These are phyloP conservation scores for Beverwykella pulmonaria DNA, from an alignment of 495 filamentous ascomycete genomes.

Conservation along the genomic window DNA sequence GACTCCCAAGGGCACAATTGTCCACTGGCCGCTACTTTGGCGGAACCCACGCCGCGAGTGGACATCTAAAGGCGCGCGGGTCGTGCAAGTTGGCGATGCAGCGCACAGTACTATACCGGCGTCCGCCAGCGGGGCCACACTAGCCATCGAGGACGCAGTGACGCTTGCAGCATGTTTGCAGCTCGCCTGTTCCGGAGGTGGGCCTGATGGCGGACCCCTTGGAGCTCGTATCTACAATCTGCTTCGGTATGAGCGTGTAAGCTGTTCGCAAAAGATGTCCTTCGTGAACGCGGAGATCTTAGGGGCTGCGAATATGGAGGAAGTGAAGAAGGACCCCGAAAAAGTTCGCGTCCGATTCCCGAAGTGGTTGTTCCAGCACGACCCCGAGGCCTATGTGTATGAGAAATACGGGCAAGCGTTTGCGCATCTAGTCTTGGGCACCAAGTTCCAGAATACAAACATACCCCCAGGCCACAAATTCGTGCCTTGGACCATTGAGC, in stretches of 20 bases:
- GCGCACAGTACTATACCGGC: background rate
- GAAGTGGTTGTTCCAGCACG: slow-evolving; percentile 1
- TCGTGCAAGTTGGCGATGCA: background rate
- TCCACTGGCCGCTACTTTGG: slow-evolving; percentile 4
- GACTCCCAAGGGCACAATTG: background rate
- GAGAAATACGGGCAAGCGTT: slow-evolving; percentile 7
- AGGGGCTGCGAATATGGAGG: background rate
- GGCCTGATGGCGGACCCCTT: background rate
- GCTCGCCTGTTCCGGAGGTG: background rate
- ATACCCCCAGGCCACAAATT: background rate
- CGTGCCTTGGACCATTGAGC: background rate
- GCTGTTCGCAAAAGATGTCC: slow-evolving; percentile 6
- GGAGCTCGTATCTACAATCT: slow-evolving; percentile 8
- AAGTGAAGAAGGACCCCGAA: slow-evolving; percentile 11
- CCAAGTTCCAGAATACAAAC: background rate
- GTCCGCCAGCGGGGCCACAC: background rate
- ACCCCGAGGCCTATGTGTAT: slow-evolving; percentile 4
- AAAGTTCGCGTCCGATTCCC: slow-evolving; percentile 6
- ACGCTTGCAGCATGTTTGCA: background rate
- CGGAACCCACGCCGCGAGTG: background rate
- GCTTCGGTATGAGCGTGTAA: slow-evolving; percentile 2
- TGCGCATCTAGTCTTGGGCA: background rate
- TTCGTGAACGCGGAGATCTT: background rate
- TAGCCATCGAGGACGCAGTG: slow-evolving; percentile 2
- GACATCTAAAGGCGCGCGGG: background rate